A percentile compares a stretch with the other conserved stretches of the same genome.
Evolutionary conservation across 208 protist species (phyloP).

Genomic region (Crithidia brevicula): DNA sequence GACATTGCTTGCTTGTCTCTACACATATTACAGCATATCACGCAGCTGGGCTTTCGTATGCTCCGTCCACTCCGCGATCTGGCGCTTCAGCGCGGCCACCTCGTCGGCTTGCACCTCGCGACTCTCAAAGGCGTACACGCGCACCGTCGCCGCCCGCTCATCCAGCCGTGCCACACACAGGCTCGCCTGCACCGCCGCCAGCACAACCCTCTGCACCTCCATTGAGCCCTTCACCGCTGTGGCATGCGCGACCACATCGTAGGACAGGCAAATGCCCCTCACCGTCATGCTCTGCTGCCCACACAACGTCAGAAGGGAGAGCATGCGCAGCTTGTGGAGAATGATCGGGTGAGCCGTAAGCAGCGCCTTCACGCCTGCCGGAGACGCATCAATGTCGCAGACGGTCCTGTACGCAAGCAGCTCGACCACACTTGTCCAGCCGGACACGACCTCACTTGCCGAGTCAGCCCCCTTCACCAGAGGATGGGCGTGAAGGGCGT

Average conservation of each 20-base stretch:
- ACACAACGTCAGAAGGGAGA: constrained; percentile 50
- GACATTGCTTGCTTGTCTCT: too few relatives aligned
- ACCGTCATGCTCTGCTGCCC: constrained; percentile 16
- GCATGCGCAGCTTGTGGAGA: constrained; percentile 37
- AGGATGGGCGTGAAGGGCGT: constrained; percentile 13
- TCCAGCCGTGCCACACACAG: constrained; percentile 57
- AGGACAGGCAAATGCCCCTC: constrained; percentile 25
- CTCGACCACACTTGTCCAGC: constrained; percentile 22
- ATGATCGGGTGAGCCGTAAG: constrained; percentile 21
- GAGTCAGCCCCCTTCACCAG: not conserved
- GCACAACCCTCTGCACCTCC: constrained; percentile 48
- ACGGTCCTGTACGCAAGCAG: constrained; percentile 21
- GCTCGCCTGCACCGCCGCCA: constrained; percentile 47
- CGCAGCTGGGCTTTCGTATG: constrained; percentile 42
- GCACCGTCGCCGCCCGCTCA: constrained; percentile 34
- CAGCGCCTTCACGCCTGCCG: constrained; percentile 22
- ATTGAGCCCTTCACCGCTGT: constrained; percentile 19
- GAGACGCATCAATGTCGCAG: constrained; percentile 4
- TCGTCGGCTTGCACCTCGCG: constrained; percentile 42
- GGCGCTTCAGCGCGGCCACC: constrained; percentile 34
- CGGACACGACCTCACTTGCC: not conserved
- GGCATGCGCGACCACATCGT: constrained; percentile 30
- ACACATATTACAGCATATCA: constrained; percentile 26
- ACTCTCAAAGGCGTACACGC: constrained; percentile 45
- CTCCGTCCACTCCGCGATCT: constrained; percentile 37